phyloP scores from a whole-genome alignment of 345 rosid genomes.

The Rhizophora mangle region DNA sequence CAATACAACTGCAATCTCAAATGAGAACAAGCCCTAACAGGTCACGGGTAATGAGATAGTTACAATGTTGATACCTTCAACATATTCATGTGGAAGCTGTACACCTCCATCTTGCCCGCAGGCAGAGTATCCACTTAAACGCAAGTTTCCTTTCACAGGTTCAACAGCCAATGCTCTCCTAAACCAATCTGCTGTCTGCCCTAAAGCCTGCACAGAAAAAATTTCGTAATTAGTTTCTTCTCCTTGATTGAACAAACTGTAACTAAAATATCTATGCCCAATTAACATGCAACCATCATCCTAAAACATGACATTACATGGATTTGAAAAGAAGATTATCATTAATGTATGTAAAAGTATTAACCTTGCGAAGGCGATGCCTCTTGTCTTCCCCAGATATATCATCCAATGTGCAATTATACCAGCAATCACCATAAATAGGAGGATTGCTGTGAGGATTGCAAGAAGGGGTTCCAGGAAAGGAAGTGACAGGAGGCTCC shows the following conservation, averaged over 20 bases:
- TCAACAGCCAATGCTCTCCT: constrained; percentile 90
- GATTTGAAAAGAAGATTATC: constrained; percentile 1
- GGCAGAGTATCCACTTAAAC: constrained; percentile 97
- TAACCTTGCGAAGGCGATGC: constrained; percentile 84
- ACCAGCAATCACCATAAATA: constrained; percentile 90
- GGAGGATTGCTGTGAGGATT: constrained; percentile 75
- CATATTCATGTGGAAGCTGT: constrained; percentile 90
- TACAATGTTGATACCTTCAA: constrained; percentile 61
- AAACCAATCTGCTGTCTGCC: constrained; percentile 94
- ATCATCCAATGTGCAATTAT: constrained; percentile 90
- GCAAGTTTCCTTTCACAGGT: constrained; percentile 94
- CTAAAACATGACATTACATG: not conserved
- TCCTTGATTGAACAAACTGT: not conserved
- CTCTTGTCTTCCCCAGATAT: constrained; percentile 86
- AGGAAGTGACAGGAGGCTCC: constrained; percentile 66
- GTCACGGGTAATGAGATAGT: constrained; percentile 2
- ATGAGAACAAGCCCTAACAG: not conserved
- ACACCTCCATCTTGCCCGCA: constrained; percentile 99
- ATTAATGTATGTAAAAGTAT: not conserved
- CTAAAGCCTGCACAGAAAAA: constrained; percentile 68
- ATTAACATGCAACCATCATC: not conserved
- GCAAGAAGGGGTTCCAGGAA: constrained; percentile 60
- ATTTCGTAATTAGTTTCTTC: constrained; percentile 20
- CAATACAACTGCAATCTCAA: not conserved
- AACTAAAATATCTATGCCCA: not conserved